Conservation (phyloP, 2,329 filamentous ascomycete species). For the Penicillium sclerotigenum region DNA sequence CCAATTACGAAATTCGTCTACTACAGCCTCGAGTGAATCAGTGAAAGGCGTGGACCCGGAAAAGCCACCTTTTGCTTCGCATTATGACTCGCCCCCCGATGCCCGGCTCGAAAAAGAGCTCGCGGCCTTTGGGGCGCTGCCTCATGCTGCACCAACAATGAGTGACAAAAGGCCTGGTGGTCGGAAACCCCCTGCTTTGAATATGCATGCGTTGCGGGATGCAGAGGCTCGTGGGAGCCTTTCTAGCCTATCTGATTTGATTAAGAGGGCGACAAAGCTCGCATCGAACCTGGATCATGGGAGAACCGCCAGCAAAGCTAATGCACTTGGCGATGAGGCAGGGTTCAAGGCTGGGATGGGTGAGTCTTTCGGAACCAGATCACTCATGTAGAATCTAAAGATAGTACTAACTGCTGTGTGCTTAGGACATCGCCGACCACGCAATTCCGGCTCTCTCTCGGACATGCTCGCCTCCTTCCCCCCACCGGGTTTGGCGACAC, state of each 20-base stretch:
- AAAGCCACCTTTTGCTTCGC: constrained; percentile 31
- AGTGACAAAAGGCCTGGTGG: constrained; percentile 40
- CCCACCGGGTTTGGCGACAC: constrained; percentile 54
- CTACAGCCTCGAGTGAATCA: constrained; percentile 23
- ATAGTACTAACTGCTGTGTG: constrained; percentile 4
- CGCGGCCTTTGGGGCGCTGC: constrained; percentile 17
- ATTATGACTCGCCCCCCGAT: constrained; percentile 10
- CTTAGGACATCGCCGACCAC: constrained; percentile 24
- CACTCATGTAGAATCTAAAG: background rate
- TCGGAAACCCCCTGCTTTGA: constrained; percentile 64
- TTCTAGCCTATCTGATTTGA: constrained; percentile 88
- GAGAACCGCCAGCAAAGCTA: constrained; percentile 59
- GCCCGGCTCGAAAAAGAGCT: constrained; percentile 26
- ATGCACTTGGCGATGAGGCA: constrained; percentile 44
- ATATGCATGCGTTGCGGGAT: constrained; percentile 76
- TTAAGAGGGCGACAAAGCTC: constrained; percentile 78
- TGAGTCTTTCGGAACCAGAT: constrained; percentile 15
- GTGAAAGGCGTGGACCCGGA: constrained; percentile 26
- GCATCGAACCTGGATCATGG: constrained; percentile 87
- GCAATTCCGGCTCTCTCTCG: constrained; percentile 55
- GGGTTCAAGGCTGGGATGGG: constrained; percentile 28
- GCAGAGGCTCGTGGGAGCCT: constrained; percentile 83
- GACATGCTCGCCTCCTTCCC: constrained; percentile 66
- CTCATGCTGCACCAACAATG: constrained; percentile 35
- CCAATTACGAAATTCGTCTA: constrained; percentile 10